phyloP scores from a whole-genome alignment of 176 grass and related monocot genomes.

The Oryza longistaminata region DNA sequence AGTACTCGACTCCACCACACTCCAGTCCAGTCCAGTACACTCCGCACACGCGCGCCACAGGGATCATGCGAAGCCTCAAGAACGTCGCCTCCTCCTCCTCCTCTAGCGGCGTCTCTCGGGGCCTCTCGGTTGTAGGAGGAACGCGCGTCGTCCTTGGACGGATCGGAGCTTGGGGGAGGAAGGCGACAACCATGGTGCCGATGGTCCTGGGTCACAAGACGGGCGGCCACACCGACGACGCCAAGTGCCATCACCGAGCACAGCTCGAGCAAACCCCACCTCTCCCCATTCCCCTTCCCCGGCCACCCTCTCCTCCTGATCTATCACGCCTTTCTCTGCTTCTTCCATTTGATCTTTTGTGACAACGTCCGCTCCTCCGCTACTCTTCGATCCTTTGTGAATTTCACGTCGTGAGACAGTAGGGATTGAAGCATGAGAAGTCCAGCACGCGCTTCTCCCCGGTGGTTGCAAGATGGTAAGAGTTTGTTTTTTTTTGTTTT shows the following conservation, averaged over 20 bases:
- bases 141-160: constrained; percentile 33
- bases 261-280: neutral
- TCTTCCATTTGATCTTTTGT: neutral
- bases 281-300: constrained; percentile 30
- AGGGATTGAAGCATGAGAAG: constrained; percentile 6
- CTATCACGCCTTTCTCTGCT: neutral
- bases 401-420: neutral
- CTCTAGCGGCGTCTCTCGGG: neutral
- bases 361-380: neutral
- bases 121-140: constrained; percentile 15
- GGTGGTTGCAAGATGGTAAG: constrained; percentile 7
- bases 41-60: neutral
- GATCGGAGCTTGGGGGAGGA: constrained; percentile 44
- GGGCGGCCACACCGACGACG: neutral
- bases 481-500: neutral
- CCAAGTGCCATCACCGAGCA: constrained; percentile 19
- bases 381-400: neutral
- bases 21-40: constrained; percentile 19
- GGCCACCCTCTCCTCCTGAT: constrained; percentile 27
- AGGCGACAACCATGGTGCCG: constrained; percentile 37
- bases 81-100: neutral
- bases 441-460: neutral
- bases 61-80: constrained; percentile 39
- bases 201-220: constrained; percentile 30
- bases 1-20: neutral